Percentiles rank a stretch among this genome's conserved stretches.
phyloP scores from a whole-genome alignment of 257 asterid species.

The Solanum appendiculatum region DNA sequence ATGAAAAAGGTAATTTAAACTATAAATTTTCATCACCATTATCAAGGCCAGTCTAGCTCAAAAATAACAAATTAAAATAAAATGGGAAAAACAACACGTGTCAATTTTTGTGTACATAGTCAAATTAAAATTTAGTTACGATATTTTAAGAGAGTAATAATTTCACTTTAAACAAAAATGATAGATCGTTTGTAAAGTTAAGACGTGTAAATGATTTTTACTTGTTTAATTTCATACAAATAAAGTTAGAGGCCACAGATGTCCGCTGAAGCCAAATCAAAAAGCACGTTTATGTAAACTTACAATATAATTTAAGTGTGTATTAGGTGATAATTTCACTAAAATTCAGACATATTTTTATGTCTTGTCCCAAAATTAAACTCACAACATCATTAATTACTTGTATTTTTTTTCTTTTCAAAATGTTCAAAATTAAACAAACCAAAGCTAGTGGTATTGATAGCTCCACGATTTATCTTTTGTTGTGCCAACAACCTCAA shows the following conservation, averaged over 20 bases:
- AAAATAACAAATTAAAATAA: too few species aligned
- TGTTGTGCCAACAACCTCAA: neutral
- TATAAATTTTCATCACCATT: neutral
- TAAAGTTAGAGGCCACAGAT: too few species aligned
- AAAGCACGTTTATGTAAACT: too few species aligned
- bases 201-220: neutral
- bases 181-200: neutral
- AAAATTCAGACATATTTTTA: too few species aligned
- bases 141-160: neutral
- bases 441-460: neutral
- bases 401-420: neutral
- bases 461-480: neutral
- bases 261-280: too few species aligned
- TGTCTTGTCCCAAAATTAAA: neutral
- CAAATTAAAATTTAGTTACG: neutral
- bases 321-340: too few species aligned
- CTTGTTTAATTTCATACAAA: too few species aligned
- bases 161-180: neutral
- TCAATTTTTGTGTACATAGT: neutral
- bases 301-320: neutral
- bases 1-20: neutral
- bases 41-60: neutral
- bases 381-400: neutral
- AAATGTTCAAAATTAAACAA: neutral
- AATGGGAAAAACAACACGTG: too few species aligned